Evolutionary conservation across 116 monocot species (phyloP).

Genomic region (Posidonia oceanica): DNA sequence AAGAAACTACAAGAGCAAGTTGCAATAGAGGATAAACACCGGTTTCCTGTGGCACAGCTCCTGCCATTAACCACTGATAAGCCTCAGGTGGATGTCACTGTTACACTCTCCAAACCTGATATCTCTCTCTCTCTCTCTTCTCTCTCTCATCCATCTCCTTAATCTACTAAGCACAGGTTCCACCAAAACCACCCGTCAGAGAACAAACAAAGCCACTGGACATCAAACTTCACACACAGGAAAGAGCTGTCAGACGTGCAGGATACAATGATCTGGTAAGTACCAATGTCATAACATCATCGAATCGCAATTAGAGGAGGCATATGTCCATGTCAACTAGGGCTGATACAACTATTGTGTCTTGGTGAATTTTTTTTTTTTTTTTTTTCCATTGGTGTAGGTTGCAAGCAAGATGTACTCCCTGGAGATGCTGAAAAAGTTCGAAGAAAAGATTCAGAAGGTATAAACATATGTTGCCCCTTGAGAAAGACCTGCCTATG

Average conservation of each 20-base stretch:
- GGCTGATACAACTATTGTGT: too few relatives aligned
- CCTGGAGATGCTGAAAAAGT: conserved; percentile 44
- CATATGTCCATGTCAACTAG: too few relatives aligned
- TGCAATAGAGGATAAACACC: too few relatives aligned
- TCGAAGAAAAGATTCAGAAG: conserved; percentile 64
- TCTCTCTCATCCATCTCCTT: neutral
- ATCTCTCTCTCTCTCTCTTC: neutral
- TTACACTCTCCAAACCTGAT: neutral
- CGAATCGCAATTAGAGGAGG: too few relatives aligned
- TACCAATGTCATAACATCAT: neutral
- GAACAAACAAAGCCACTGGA: conserved; percentile 42
- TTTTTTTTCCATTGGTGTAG: conserved; percentile 7
- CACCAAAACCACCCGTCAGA: conserved; percentile 21
- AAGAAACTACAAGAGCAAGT: conserved; percentile 16
- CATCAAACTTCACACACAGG: conserved; percentile 45
- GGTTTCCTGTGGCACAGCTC: too few relatives aligned
- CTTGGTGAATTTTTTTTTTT: too few relatives aligned
- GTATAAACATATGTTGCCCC: conserved; percentile 8
- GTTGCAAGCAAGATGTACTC: conserved; percentile 63
- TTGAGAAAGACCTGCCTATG: too few relatives aligned
- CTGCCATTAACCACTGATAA: conserved; percentile 20
- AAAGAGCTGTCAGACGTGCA: conserved; percentile 49
- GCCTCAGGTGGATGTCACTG: conserved; percentile 17
- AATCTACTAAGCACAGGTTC: conserved; percentile 14
- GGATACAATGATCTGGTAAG: conserved; percentile 45